Evolutionary conservation across 2,329 filamentous ascomycete species (phyloP), one percentile per base, ranked within the genome.

Genomic region (Fusarium citri): DNA sequence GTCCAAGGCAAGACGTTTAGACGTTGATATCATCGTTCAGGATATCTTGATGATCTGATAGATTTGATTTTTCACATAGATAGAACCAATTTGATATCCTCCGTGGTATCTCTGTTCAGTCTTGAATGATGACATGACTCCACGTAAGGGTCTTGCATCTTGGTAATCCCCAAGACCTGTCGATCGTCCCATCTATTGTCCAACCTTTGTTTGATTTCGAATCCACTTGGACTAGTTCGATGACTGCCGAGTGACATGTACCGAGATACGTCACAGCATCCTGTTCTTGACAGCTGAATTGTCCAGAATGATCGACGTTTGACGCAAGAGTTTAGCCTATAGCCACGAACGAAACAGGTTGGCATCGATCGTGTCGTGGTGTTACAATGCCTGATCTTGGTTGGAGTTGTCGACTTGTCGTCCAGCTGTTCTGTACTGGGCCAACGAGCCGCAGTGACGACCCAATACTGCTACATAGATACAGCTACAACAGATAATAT

Each of bases 181-280:
- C 30, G 48, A 30, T 31, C 43, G 26, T 22, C 42, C 16, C 54
- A 28, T 45, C 41, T 46, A 48, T 23, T 55, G 30, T 62, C 30
- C 30, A 49, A 30, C 45, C n/a, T 37, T 50, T 34, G 28, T 23
- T 40, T 59, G 46, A 42, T 37, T 41, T 46, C 45, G 49, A 42
- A 20, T 45, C 46, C 31, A 46, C 51, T 40, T 51, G 34, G 18
- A 40, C 20, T 37, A 31, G 25, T 18, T 42, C n/a, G 25, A 37
- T 40, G 42, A 66, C 30, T 60, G 22, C 55, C 47, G 61, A 48
- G 34, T 40, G 43, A 45, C 47, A 66, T 60, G 45, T 66, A 45
- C 61, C 48, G 55, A 48, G 23, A 40, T 66, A 66, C 55, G 61
- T 66, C 63, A 66, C 62, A 25, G 41, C 15, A 48, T 46, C 25